Percentiles rank a stretch among this genome's conserved stretches.
phyloP scores from a whole-genome alignment of 1,284 basidiomycete genomes.

The Ustilago tritici region DNA sequence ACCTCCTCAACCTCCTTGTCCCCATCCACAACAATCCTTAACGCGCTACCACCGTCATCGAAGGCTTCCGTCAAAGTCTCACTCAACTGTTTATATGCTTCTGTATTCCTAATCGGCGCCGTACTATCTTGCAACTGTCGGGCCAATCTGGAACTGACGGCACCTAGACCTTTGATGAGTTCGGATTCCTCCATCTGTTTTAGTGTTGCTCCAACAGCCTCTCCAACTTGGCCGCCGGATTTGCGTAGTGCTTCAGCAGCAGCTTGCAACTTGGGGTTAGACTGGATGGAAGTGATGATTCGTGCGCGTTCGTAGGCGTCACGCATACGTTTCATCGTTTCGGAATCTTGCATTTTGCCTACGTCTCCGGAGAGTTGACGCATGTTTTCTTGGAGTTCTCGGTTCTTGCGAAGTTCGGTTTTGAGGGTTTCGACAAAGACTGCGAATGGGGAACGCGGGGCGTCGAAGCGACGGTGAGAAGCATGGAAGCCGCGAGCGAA shows the following conservation, averaged over 20 bases:
- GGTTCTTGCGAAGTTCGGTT: slow-evolving; percentile 91
- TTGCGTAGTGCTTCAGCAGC: slow-evolving; percentile 91
- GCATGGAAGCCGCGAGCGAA: not conserved
- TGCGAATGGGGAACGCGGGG: slow-evolving; percentile 81
- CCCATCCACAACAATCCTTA: slow-evolving; percentile 71
- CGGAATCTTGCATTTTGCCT: slow-evolving; percentile 94
- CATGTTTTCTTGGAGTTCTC: slow-evolving; percentile 94
- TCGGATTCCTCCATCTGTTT: slow-evolving; percentile 94
- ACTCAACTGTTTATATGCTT: slow-evolving; percentile 90
- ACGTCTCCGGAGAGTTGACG: slow-evolving; percentile 97
- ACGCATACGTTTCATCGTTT: slow-evolving; percentile 91
- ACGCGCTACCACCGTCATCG: slow-evolving; percentile 88
- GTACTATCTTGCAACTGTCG: slow-evolving; percentile 63
- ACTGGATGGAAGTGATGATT: slow-evolving; percentile 93
- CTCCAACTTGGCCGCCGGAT: slow-evolving; percentile 89
- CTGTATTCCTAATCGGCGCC: slow-evolving; percentile 83
- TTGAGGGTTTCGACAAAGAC: slow-evolving; percentile 93
- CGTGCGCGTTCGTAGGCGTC: slow-evolving; percentile 93
- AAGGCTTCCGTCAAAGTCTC: slow-evolving; percentile 91
- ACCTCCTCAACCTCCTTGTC: slow-evolving; percentile 80
- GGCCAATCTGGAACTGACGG: slow-evolving; percentile 57
- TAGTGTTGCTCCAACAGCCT: slow-evolving; percentile 90
- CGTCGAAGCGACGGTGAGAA: slow-evolving; percentile 1
- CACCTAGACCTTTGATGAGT: slow-evolving; percentile 78
- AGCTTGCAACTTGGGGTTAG: slow-evolving; percentile 89